A percentile compares a stretch with the other conserved stretches of the same genome.
Conservation (phyloP, 2,329 filamentous ascomycete genomes). For the Pseudogymnoascus sp. region DNA sequence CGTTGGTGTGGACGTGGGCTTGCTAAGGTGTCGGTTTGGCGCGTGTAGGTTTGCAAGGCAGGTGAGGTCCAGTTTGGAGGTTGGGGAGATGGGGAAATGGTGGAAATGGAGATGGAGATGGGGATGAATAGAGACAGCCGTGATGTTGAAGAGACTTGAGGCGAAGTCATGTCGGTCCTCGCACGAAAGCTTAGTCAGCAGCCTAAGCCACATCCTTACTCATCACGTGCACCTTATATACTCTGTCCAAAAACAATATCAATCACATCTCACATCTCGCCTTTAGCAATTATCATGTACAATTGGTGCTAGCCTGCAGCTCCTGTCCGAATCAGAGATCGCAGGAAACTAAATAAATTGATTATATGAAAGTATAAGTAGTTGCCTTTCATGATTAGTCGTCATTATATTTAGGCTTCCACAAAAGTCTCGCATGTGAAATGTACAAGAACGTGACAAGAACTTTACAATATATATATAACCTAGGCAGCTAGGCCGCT, state of each 20-base stretch:
- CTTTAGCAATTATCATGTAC: not conserved
- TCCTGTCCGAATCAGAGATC: too few relatives aligned
- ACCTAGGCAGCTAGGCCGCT: not conserved
- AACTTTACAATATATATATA: not conserved
- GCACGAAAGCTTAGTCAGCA: not conserved
- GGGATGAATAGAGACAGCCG: not conserved
- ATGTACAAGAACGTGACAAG: not conserved
- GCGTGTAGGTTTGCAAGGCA: not conserved
- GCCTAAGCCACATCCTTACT: not conserved
- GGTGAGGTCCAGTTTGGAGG: not conserved
- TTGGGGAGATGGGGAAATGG: not conserved
- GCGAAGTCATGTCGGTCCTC: not conserved
- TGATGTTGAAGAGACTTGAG: not conserved
- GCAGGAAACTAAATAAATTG: not conserved
- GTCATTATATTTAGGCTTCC: not conserved
- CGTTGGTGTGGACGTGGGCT: not conserved
- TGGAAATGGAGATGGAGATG: conserved; percentile 2
- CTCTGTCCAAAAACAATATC: not conserved
- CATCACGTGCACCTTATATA: not conserved
- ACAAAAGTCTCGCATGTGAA: not conserved
- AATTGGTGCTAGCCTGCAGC: too few relatives aligned
- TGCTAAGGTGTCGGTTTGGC: not conserved
- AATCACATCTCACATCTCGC: not conserved
- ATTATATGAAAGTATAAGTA: not conserved
- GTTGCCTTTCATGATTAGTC: not conserved